Evolutionary conservation across 257 asterid genomes (phyloP).

Genomic region (Nicotiana benthamiana): DNA sequence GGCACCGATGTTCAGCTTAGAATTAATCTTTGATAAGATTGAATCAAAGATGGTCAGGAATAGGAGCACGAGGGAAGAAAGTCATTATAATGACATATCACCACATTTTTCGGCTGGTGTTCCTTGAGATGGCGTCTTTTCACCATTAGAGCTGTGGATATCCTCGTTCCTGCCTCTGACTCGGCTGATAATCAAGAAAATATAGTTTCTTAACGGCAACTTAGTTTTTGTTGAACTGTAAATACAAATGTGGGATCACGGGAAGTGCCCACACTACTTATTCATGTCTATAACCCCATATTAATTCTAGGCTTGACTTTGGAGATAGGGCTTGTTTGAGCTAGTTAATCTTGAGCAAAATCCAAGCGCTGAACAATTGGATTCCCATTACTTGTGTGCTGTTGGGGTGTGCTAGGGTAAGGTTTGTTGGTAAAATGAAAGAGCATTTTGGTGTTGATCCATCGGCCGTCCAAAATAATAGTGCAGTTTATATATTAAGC

Average conservation of each 20-base stretch:
- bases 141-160: constrained; percentile 22
- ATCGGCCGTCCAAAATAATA: not conserved
- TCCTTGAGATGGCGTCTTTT: constrained; percentile 6
- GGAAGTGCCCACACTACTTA: constrained; percentile 26
- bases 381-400: not conserved
- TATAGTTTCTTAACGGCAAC: constrained; percentile 22
- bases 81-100: constrained; percentile 30
- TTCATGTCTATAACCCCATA: constrained; percentile 13
- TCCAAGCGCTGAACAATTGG: not conserved
- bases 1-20: constrained; percentile 43
- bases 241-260: constrained; percentile 39
- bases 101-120: constrained; percentile 31
- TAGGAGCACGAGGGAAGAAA: constrained; percentile 21
- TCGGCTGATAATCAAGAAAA: constrained; percentile 21
- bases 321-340: not conserved
- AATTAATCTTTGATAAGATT: constrained; percentile 27
- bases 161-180: constrained; percentile 38
- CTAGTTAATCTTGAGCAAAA: not conserved
- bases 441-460: not conserved
- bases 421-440: not conserved
- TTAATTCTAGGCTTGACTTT: constrained; percentile 17
- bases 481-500: not conserved
- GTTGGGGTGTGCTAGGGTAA: not conserved
- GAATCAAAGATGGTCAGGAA: constrained; percentile 26
- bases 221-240: constrained; percentile 43